Base-by-base conservation (phyloP, 2,329 filamentous ascomycete genomes). In the Claviceps arundinis region DNA sequence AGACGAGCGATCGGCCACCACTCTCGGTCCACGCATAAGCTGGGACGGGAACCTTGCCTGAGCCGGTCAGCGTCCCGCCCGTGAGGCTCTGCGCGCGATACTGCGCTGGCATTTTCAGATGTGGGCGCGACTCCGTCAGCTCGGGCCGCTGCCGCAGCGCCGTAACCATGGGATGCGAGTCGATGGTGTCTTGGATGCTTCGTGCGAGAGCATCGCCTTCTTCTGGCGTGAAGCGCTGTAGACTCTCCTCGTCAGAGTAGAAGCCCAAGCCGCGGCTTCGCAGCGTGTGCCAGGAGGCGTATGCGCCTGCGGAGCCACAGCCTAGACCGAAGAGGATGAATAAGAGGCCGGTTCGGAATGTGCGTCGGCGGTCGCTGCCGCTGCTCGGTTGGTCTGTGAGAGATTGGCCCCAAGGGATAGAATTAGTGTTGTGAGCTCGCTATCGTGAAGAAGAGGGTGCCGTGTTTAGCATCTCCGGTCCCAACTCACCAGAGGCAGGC, bases 21-120 rank as follows among this genome's bases (percentile, higher is more conserved):
- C 78, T 75, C 58, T 93, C 85, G 51, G 72, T 75, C 76, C 90
- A 97, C 5, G 81, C 78, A 46, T 88, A 75, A 1, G 91, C 89
- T 3, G 91, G 90, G 1, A 95, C 86, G 3, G 81, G 81, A 55
- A 98, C 81, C 65, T 81, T 85, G 37, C 82, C 81, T 0, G 84
- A 77, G 0, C 89, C 90, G 17, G 85, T 65, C 13, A 98, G 74
- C 13, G 86, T 86, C 5, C 88, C 88, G 37, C 79, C 88, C 0
- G 90, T 97, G 50, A 98, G 75, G 67, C 84, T 95, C 64, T 88
- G 82, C 2, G 70, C 68, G 41, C 86, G 81, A 66, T 89, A 76
- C 2, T 75, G 68, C 26, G 75, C 72, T 0, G 91, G 89, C 62
- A 96, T 85, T 68, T 90, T 93, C 64, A 96, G 73, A 64, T 95